Evolutionary conservation across 106 monocot genomes (phyloP).

Genomic region (Allium sativum): DNA sequence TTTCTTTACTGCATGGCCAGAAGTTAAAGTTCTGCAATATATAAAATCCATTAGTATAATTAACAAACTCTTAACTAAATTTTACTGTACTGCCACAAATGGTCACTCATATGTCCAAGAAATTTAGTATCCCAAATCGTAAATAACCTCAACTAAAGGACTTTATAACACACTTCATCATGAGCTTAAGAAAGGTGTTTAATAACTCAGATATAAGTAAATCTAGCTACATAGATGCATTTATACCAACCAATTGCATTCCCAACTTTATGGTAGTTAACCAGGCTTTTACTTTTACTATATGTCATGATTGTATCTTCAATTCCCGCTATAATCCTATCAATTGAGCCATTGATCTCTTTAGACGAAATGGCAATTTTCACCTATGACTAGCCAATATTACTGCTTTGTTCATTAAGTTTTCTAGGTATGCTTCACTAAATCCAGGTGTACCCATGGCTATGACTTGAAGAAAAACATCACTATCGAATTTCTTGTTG

Average conservation of each 20-base stretch:
- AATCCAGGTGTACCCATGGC: conserved; percentile 99
- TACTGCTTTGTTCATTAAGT: conserved; percentile 92
- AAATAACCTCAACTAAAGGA: no score
- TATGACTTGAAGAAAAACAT: conserved; percentile 86
- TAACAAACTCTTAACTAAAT: no score
- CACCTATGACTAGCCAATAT: conserved; percentile 90
- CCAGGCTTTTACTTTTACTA: conserved; percentile 92
- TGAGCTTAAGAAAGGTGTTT: not conserved
- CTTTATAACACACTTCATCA: no score
- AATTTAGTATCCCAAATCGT: no score
- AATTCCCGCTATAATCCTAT: conserved; percentile 97
- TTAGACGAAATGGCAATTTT: conserved; percentile 82
- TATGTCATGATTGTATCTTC: conserved; percentile 98
- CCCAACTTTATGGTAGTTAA: conserved; percentile 96
- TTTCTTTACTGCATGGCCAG: conserved; percentile 94
- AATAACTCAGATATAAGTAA: no score
- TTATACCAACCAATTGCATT: conserved; percentile 96
- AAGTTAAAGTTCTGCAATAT: conserved; percentile 73
- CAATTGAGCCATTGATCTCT: conserved; percentile 97
- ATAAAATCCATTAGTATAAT: not conserved
- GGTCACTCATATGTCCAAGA: no score
- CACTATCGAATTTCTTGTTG: conserved; percentile 73
- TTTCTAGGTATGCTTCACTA: conserved; percentile 97
- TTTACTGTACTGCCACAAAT: no score
- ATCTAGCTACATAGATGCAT: no score